Evolutionary conservation across 371 early-diverging fungal species (phyloP).

Genomic region (Lichtheimia ramosa): DNA sequence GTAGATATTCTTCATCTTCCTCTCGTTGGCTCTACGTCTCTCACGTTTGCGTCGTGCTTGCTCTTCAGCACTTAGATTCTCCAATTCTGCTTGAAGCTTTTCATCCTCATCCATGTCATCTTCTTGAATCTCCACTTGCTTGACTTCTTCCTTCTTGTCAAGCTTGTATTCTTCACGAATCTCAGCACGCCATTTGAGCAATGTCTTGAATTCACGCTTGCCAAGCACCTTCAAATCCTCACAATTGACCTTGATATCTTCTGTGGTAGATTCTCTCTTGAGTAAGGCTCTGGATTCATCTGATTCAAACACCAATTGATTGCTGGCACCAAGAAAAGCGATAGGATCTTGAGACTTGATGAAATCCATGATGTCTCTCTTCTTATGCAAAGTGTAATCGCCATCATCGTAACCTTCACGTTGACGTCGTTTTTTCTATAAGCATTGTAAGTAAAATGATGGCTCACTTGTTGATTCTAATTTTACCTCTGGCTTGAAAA

Average conservation of each 20-base stretch:
- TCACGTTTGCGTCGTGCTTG: conserved; percentile 57
- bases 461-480: background rate
- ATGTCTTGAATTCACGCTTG: conserved; percentile 85
- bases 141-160: conserved; percentile 52
- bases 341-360: conserved; percentile 79
- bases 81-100: conserved; percentile 59
- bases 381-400: conserved; percentile 82
- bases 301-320: conserved; percentile 72
- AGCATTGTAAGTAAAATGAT: background rate
- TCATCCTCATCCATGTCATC: conserved; percentile 64
- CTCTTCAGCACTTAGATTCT: conserved; percentile 59
- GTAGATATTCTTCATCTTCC: conserved; percentile 79
- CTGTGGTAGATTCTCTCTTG: conserved; percentile 72
- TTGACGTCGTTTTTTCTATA: conserved; percentile 78
- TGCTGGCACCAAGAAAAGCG: conserved; percentile 70
- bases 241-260: conserved; percentile 77
- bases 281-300: conserved; percentile 62
- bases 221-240: conserved; percentile 92
- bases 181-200: conserved; percentile 87
- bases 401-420: conserved; percentile 98
- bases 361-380: conserved; percentile 74
- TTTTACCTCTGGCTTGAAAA: conserved; percentile 77
- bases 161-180: conserved; percentile 63
- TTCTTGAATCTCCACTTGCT: conserved; percentile 42
- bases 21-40: conserved; percentile 69